Evolutionary conservation across 768 basidiomycete species (phyloP), one percentile per base, ranked within the genome.

Genomic region (Hygrocybe coccinea): DNA sequence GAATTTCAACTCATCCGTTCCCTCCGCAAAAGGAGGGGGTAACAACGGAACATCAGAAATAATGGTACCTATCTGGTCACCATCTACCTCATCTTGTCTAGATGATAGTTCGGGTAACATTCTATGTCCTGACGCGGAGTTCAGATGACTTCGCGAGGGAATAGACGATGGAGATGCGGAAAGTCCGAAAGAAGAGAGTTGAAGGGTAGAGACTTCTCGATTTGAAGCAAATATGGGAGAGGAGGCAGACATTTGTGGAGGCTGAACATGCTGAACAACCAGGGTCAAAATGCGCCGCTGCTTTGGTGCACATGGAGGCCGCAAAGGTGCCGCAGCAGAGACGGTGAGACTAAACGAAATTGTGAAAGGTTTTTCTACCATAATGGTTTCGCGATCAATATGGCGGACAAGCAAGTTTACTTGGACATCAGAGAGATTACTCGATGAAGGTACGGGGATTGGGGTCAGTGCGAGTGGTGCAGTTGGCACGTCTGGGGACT

Each of bases 211-310:
- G 21, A 66, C 35, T 17, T 71, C 69, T 21, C 62, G 65, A 41
- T 45, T 15, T 21, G 57, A 24, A 46, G 52, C 44, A 37, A 57
- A 44, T 15, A 57, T 57, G 33, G 62, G 54, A 19, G 69, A 53
- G 4, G 67, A 53, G 43, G 67, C 58, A 5, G 62, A 58, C 12
- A 62, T 58, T 9, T 67, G 74, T 14, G 74, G 72, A 17, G 78
- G 76, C 43, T 78, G 76, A 12, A 88, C 69, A 61, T 87, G 86
- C 61, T 92, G 90, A 6, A 90, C 75, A 15, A 77, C 85, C 24
- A 91, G 67, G 11, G 69, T 68, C 24, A 85, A 60, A 5, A 73
- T 64, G 21, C 84, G 76, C 45, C 73, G 71, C 22, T 62, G 56
- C 52, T 62, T 46, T 33, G 61, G 65, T 34, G 63, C 65, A 21